Evolutionary conservation across 1,284 basidiomycete species (phyloP).

Genomic region (Wallemia ichthyophaga): DNA sequence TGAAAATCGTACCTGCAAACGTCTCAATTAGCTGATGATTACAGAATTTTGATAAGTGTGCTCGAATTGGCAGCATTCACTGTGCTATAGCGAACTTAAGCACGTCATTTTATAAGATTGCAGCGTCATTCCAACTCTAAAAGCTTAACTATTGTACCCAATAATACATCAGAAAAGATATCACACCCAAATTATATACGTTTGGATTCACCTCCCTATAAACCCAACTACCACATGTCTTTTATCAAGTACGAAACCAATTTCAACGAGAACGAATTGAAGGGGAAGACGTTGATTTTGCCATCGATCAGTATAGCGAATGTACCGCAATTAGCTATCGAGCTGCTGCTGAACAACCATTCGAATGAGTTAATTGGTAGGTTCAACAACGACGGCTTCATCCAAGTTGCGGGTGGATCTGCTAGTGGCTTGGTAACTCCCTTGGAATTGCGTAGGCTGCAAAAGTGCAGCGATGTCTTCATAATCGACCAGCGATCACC

Average conservation of each 20-base stretch:
- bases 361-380: neutral
- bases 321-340: neutral
- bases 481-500: neutral
- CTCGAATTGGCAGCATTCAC: no score
- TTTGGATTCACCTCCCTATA: no score
- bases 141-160: no score
- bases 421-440: neutral
- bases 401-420: neutral
- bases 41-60: no score
- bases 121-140: no score
- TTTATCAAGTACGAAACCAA: neutral
- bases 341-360: neutral
- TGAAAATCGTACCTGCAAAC: no score
- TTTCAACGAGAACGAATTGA: neutral
- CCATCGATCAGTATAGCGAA: neutral
- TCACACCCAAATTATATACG: no score
- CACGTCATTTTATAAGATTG: no score
- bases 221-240: no score
- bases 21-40: no score
- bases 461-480: neutral
- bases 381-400: neutral
- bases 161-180: no score
- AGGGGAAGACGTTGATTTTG: neutral
- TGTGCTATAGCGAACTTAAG: no score
- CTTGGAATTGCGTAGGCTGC: neutral